phyloP scores from a whole-genome alignment of 352 stramenopile genomes.

The Pythium aquatile region DNA sequence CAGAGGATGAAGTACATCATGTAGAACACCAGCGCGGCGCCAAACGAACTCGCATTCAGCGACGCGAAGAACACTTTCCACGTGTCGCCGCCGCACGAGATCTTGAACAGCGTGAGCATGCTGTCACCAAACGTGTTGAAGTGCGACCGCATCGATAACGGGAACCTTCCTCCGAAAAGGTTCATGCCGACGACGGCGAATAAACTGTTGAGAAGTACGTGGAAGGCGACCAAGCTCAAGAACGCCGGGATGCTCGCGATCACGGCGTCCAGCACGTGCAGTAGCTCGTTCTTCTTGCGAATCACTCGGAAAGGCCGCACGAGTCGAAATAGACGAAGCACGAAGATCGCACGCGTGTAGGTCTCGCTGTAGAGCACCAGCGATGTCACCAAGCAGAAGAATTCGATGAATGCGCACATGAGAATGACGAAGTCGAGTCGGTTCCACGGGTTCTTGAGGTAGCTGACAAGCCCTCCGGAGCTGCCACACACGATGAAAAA shows the following conservation, averaged over 20 bases:
- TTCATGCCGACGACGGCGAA: conserved; percentile 87
- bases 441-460: conserved; percentile 82
- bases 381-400: conserved; percentile 53
- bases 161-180: conserved; percentile 76
- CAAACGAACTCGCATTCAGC: conserved; percentile 54
- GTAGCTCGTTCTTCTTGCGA: conserved; percentile 70
- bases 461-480: conserved; percentile 53
- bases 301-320: conserved; percentile 75
- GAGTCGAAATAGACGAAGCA: conserved; percentile 76
- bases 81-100: conserved; percentile 75
- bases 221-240: conserved; percentile 56
- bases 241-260: conserved; percentile 68
- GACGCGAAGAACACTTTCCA: conserved; percentile 82
- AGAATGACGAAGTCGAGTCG: conserved; percentile 75
- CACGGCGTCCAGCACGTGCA: conserved; percentile 70
- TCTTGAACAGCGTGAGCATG: conserved; percentile 85
- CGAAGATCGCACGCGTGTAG: conserved; percentile 70
- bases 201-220: conserved; percentile 66
- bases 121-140: conserved; percentile 85
- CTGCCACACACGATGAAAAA: conserved; percentile 62
- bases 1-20: conserved; percentile 70
- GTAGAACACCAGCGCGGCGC: conserved; percentile 66
- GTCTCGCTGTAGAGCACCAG: conserved; percentile 64
- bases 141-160: conserved; percentile 61
- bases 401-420: conserved; percentile 61